A percentile compares a stretch with the other conserved stretches of the same genome.
These are phyloP conservation scores for Wickerhamomyces hampshirensis DNA, from an alignment of 805 yeast species.

Conservation along the genomic window DNA sequence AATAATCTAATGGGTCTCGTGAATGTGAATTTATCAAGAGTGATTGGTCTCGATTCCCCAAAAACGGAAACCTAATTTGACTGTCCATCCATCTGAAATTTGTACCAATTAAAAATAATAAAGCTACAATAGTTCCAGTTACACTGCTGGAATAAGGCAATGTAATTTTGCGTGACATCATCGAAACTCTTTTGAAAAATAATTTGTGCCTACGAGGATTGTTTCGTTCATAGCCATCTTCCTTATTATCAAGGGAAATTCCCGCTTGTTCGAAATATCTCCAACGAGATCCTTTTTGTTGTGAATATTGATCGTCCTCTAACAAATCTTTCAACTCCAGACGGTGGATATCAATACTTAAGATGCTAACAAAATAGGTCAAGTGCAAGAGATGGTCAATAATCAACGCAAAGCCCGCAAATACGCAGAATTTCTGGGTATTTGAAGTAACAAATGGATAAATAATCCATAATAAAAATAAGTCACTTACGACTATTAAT, in stretches of 20 bases:
- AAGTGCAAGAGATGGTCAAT: slow-evolving; percentile 58
- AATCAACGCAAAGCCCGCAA: slow-evolving; percentile 42
- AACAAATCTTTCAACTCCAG: slow-evolving; percentile 55
- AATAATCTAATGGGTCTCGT: slow-evolving; percentile 1
- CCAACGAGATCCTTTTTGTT: slow-evolving; percentile 6
- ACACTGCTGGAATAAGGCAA: slow-evolving; percentile 34
- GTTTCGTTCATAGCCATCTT: not conserved
- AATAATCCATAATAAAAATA: slow-evolving; percentile 23
- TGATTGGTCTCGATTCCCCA: not conserved
- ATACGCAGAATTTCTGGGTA: slow-evolving; percentile 39
- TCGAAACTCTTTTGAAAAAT: not conserved
- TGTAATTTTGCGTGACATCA: slow-evolving; percentile 3
- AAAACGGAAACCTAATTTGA: slow-evolving; percentile 2
- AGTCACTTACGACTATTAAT: slow-evolving; percentile 28
- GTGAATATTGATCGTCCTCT: slow-evolving; percentile 1
- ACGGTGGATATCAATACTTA: slow-evolving; percentile 63
- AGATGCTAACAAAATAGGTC: slow-evolving; percentile 59
- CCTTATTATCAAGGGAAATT: slow-evolving; percentile 6
- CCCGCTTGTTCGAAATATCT: slow-evolving; percentile 2
- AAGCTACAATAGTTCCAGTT: slow-evolving; percentile 26
- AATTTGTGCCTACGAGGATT: not conserved
- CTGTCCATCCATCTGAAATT: slow-evolving; percentile 33
- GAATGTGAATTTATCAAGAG: too few species aligned
- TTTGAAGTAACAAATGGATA: slow-evolving; percentile 28
- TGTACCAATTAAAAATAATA: slow-evolving; percentile 25